Evolutionary conservation across 192 early-diverging fungal genomes (phyloP).

Genomic region (Linnemannia elongata): DNA sequence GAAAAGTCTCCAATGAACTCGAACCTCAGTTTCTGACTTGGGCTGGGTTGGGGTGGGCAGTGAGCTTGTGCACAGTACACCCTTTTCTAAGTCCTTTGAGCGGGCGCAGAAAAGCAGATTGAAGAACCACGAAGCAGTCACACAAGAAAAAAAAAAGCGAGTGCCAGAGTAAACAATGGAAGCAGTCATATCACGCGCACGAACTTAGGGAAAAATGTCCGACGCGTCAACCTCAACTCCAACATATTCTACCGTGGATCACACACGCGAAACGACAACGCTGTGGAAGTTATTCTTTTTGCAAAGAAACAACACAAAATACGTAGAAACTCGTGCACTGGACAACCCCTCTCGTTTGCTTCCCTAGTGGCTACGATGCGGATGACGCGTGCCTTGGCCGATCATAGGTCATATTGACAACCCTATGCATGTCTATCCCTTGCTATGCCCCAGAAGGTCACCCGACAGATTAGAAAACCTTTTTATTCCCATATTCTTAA

Average conservation of each 20-base stretch:
- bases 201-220: too few species aligned
- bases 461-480: neutral
- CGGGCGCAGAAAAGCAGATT: neutral
- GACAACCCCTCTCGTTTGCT: neutral
- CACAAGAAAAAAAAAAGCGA: neutral
- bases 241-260: too few species aligned
- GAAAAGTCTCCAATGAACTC: neutral
- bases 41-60: neutral
- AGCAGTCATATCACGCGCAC: neutral
- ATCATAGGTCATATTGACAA: neutral
- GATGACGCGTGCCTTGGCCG: neutral
- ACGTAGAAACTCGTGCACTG: neutral
- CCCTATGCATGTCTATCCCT: neutral
- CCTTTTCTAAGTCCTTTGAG: too few species aligned
- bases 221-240: too few species aligned
- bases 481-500: neutral
- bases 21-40: neutral
- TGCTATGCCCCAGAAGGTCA: neutral
- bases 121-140: neutral
- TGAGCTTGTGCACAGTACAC: neutral
- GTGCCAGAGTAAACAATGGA: neutral
- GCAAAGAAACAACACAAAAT: neutral
- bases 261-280: too few species aligned
- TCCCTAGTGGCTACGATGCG: neutral
- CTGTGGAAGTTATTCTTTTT: neutral